Percentiles rank a stretch among this genome's conserved stretches.
Conservation (phyloP, 306 rosid species). For the Herpetospermum pedunculosum region DNA sequence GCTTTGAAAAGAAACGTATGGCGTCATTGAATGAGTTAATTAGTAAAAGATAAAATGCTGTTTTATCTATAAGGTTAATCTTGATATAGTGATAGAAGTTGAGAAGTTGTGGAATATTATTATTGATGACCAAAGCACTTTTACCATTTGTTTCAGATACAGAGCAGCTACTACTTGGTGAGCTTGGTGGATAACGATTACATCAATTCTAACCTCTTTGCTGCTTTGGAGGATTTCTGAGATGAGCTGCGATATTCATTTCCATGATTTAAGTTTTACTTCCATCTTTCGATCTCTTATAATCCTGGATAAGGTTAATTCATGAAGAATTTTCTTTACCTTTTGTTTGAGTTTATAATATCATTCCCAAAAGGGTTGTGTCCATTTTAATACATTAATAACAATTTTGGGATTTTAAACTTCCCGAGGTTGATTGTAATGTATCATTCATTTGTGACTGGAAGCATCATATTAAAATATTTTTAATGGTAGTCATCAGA, state of each 20-base stretch:
- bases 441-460: slow-evolving; percentile 6
- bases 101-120: not conserved
- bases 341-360: not conserved
- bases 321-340: not conserved
- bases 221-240: slow-evolving; percentile 53
- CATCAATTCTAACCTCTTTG: slow-evolving; percentile 51
- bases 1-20: not conserved
- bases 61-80: not conserved
- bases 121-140: not conserved
- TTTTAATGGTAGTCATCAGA: not conserved
- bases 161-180: slow-evolving; percentile 65
- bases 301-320: not conserved
- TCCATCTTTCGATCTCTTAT: not conserved
- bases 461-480: not conserved
- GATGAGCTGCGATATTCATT: not conserved
- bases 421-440: not conserved
- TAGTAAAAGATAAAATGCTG: not conserved
- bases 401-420: slow-evolving; percentile 2
- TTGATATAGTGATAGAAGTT: not conserved
- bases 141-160: slow-evolving; percentile 38
- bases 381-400: not conserved
- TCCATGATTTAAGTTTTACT: not conserved
- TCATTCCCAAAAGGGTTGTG: not conserved
- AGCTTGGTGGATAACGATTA: slow-evolving; percentile 94
- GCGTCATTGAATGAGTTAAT: not conserved